Conservation (phyloP, 495 filamentous ascomycete genomes). For the Talaromyces ruber region DNA sequence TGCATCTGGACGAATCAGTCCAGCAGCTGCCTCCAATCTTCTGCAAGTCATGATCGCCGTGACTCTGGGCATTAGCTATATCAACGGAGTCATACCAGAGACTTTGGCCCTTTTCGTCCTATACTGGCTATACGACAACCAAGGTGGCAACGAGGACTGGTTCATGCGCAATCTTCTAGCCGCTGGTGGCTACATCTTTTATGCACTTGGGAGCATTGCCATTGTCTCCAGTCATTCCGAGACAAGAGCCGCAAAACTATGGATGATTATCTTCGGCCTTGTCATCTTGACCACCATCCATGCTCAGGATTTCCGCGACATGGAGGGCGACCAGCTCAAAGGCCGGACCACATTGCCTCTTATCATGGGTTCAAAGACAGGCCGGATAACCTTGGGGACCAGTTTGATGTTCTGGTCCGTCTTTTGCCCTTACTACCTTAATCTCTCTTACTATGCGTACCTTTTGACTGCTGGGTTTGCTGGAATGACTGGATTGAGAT, state of each 20-base stretch:
- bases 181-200: conserved; percentile 7
- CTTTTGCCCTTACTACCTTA: conserved; percentile 1
- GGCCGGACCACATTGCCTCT: conserved; percentile 33
- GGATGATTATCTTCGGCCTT: conserved; percentile 17
- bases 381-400: conserved; percentile 28
- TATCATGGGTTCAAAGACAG: conserved; percentile 31
- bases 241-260: not conserved
- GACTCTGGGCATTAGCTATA: conserved; percentile 2
- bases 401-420: conserved; percentile 29
- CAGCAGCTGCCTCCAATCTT: conserved; percentile 5
- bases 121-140: conserved; percentile 11
- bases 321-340: conserved; percentile 16
- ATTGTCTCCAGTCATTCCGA: not conserved
- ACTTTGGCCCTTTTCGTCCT: conserved; percentile 7
- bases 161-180: conserved; percentile 11
- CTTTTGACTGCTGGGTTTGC: not conserved
- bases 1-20: conserved; percentile 9
- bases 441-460: not conserved
- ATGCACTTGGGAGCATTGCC: conserved; percentile 1
- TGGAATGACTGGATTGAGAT: not conserved
- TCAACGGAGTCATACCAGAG: not conserved
- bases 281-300: conserved; percentile 30
- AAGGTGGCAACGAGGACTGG: conserved; percentile 8
- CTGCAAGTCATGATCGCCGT: conserved; percentile 10
- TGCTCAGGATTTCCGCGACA: conserved; percentile 14